Conservation (phyloP, 2,329 filamentous ascomycete species). For the Pestalotiopsis sp. region DNA sequence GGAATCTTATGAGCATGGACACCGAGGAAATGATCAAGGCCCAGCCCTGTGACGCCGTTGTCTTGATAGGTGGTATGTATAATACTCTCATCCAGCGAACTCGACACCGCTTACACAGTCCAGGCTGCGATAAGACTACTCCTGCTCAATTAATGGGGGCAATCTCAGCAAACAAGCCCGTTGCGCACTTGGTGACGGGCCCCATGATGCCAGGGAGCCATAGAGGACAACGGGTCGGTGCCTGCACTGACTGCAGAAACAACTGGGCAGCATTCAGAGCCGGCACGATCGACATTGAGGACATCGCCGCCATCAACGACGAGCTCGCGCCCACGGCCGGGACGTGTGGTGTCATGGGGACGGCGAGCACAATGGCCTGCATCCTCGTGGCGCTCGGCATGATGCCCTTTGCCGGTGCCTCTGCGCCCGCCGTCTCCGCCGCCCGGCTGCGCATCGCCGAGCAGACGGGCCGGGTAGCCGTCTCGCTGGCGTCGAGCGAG, state of each 20-base stretch:
- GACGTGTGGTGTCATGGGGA: constrained; percentile 90
- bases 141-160: constrained; percentile 77
- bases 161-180: constrained; percentile 73
- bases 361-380: constrained; percentile 87
- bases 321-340: constrained; percentile 76
- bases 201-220: constrained; percentile 77
- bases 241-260: constrained; percentile 75
- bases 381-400: constrained; percentile 83
- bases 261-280: constrained; percentile 74
- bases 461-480: constrained; percentile 70
- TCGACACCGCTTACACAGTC: neutral
- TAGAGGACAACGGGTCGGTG: constrained; percentile 65
- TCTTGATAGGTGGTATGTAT: constrained; percentile 64
- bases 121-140: constrained; percentile 75
- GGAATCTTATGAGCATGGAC: constrained; percentile 80
- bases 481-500: constrained; percentile 66
- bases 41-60: constrained; percentile 70
- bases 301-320: constrained; percentile 71
- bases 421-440: constrained; percentile 77
- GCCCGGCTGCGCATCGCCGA: constrained; percentile 81
- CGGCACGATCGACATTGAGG: constrained; percentile 69
- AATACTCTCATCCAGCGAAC: neutral
- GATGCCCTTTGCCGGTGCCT: constrained; percentile 75
- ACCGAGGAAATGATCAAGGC: constrained; percentile 78
- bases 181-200: constrained; percentile 69